phyloP scores from a whole-genome alignment of 345 rosid genomes.

The Syzygium jambos region DNA sequence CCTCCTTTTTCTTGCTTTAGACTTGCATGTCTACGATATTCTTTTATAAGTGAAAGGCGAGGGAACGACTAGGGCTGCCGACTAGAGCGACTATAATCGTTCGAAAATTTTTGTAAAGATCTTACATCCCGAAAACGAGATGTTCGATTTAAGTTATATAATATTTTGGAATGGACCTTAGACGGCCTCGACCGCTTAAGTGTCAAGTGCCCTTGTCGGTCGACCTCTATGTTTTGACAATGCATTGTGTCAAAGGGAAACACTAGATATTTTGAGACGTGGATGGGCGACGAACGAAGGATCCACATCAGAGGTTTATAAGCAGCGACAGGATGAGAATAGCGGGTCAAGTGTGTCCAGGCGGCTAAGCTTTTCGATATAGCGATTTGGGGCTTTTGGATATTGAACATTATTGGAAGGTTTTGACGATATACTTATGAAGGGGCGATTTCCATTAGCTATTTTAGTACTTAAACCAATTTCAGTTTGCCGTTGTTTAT shows the following conservation, averaged over 20 bases:
- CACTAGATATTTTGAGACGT: background rate
- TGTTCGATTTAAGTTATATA: background rate
- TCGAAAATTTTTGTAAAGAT: background rate
- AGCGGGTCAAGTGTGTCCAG: background rate
- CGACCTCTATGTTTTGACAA: background rate
- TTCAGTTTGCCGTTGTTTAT: too few relatives aligned
- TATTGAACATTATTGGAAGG: background rate
- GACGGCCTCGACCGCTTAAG: too few relatives aligned
- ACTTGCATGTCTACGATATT: background rate
- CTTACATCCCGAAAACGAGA: background rate
- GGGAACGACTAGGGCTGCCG: background rate
- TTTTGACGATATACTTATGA: background rate
- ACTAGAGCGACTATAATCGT: background rate
- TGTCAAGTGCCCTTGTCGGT: background rate
- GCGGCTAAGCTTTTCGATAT: background rate
- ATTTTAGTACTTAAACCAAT: background rate
- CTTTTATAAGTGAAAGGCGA: background rate
- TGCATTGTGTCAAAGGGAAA: background rate
- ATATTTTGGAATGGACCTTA: background rate
- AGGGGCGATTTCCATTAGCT: background rate
- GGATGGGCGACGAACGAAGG: rapidly evolving
- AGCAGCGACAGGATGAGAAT: background rate
- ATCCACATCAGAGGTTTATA: background rate
- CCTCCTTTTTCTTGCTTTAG: background rate
- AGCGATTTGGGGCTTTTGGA: too few relatives aligned